Evolutionary conservation across 2,329 filamentous ascomycete genomes (phyloP).

Genomic region (Nothophoma quercina): DNA sequence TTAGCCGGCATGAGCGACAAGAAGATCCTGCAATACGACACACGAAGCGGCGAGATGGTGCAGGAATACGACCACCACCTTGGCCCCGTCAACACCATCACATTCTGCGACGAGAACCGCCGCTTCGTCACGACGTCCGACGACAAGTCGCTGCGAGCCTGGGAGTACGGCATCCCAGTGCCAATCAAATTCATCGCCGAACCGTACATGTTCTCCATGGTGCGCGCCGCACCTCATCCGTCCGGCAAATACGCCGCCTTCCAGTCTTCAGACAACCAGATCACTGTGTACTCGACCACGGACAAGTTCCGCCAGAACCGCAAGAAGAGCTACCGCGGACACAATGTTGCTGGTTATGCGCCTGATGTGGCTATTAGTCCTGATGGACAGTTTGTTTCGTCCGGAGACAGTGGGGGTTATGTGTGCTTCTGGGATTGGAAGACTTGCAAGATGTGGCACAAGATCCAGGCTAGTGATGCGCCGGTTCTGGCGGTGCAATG

Average conservation of each 20-base stretch:
- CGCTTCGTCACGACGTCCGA: conserved; percentile 98
- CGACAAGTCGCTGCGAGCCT: conserved; percentile 93
- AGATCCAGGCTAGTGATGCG: conserved; percentile 84
- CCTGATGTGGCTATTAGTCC: conserved; percentile 89
- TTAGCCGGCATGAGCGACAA: conserved; percentile 97
- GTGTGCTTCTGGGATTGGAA: conserved; percentile 99
- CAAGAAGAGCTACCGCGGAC: conserved; percentile 94
- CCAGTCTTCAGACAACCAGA: conserved; percentile 94
- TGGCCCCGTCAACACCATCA: conserved; percentile 97
- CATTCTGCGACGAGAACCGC: conserved; percentile 91
- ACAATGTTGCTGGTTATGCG: conserved; percentile 94
- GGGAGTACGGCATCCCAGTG: conserved; percentile 98
- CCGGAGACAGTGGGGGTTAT: conserved; percentile 86
- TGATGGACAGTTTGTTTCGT: conserved; percentile 89
- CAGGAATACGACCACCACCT: conserved; percentile 99
- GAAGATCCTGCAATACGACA: conserved; percentile 98
- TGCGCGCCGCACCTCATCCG: conserved; percentile 82
- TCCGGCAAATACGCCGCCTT: conserved; percentile 94
- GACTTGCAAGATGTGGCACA: conserved; percentile 98
- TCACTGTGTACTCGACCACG: conserved; percentile 91
- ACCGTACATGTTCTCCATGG: conserved; percentile 97
- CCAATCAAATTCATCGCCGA: conserved; percentile 99
- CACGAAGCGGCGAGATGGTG: conserved; percentile 79
- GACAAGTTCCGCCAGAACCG: conserved; percentile 97
- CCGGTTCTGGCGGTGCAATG: conserved; percentile 88